These are phyloP conservation scores for Arthrinium phaeospermum DNA, from an alignment of 2,329 filamentous ascomycete species.

Conservation along the genomic window DNA sequence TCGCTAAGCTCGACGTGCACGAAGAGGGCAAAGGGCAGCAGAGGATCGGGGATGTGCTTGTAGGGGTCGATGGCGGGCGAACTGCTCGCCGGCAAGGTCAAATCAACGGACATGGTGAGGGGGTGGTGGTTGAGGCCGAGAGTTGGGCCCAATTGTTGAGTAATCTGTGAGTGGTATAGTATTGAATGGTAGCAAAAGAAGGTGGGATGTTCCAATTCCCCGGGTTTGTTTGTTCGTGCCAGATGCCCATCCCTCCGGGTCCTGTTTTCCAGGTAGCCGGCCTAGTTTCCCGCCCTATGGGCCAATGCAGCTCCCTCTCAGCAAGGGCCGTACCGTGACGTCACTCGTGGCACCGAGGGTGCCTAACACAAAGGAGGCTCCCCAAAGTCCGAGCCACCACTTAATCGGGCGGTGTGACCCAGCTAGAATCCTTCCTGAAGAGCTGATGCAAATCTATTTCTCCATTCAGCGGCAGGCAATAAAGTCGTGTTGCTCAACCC, in stretches of 20 bases:
- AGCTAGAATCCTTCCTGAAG: too few species aligned
- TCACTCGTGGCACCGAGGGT: too few species aligned
- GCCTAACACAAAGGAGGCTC: too few species aligned
- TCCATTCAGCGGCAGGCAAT: too few species aligned
- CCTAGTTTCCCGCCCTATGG: neutral
- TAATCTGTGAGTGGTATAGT: neutral
- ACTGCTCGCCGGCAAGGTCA: constrained; percentile 2
- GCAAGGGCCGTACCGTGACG: too few species aligned
- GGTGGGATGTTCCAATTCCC: neutral
- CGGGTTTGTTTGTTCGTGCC: neutral
- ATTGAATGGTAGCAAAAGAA: neutral
- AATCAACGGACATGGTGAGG: neutral
- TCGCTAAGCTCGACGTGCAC: neutral
- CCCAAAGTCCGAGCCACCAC: too few species aligned
- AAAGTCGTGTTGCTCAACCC: too few species aligned
- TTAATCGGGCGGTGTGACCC: too few species aligned
- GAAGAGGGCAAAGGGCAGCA: constrained; percentile 5
- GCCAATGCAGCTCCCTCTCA: too few species aligned
- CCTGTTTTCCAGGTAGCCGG: neutral
- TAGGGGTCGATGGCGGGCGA: constrained; percentile 10
- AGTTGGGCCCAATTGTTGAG: neutral
- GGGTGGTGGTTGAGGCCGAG: neutral
- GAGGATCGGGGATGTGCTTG: neutral
- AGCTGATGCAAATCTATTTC: too few species aligned
- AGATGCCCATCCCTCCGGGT: neutral